A percentile compares a stretch with the other conserved stretches of the same genome.
Evolutionary conservation across 805 yeast species (phyloP).

Genomic region (Kregervanrija pseudodelftensis): DNA sequence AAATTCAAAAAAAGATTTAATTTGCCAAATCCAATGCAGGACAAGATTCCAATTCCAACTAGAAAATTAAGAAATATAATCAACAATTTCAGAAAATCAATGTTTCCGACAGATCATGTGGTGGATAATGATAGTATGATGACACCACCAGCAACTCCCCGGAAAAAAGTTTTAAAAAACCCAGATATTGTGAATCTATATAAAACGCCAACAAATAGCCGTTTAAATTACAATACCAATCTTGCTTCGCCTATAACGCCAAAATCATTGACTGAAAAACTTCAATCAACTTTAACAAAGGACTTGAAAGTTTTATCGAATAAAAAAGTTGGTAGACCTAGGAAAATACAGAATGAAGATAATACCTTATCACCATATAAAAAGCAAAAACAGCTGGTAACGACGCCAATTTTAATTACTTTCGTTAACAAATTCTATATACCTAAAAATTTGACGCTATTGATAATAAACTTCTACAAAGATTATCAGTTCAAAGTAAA

Average conservation of each 20-base stretch:
- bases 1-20: slow-evolving; percentile 35
- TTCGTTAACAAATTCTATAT: slow-evolving; percentile 61
- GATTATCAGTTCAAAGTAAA: slow-evolving; percentile 45
- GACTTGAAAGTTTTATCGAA: too few relatives aligned
- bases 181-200: background rate
- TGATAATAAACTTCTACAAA: slow-evolving; percentile 43
- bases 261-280: too few relatives aligned
- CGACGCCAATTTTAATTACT: slow-evolving; percentile 34
- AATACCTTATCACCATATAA: slow-evolving; percentile 1
- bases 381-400: slow-evolving; percentile 11
- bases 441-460: slow-evolving; percentile 44
- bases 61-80: slow-evolving; percentile 34
- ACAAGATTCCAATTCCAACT: slow-evolving; percentile 53
- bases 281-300: too few relatives aligned
- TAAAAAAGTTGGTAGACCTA: too few relatives aligned
- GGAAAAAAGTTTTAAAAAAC: background rate
- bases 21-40: slow-evolving; percentile 42
- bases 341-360: too few relatives aligned
- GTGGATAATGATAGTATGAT: too few relatives aligned
- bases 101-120: too few relatives aligned
- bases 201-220: background rate
- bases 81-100: slow-evolving; percentile 31
- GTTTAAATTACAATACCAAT: background rate
- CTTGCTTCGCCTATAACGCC: background rate
- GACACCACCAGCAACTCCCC: slow-evolving; percentile 6